These are phyloP conservation scores for Rhododendron griersonianum DNA, from an alignment of 148 eudicot species.

Conservation along the genomic window DNA sequence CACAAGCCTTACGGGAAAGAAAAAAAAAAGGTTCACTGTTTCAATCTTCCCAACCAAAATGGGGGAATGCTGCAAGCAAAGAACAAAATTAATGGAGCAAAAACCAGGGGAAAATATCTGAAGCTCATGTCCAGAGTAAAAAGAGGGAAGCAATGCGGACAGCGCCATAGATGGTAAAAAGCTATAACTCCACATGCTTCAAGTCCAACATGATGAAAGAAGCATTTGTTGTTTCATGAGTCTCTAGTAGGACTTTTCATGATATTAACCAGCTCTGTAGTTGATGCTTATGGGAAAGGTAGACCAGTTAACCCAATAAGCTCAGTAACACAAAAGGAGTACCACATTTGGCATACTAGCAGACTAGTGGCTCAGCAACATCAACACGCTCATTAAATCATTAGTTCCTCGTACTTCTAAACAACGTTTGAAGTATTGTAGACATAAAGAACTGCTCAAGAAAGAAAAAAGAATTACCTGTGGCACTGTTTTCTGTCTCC, in stretches of 20 bases:
- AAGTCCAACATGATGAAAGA: neutral
- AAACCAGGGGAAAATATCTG: neutral
- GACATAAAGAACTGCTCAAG: neutral
- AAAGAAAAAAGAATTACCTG: conserved; percentile 43
- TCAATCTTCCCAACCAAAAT: neutral
- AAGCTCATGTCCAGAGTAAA: neutral
- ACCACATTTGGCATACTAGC: neutral
- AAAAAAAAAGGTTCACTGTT: neutral
- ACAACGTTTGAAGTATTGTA: neutral
- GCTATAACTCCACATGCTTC: neutral
- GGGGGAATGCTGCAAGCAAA: neutral
- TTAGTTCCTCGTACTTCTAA: neutral
- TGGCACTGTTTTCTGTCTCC: conserved; percentile 64
- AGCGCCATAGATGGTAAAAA: neutral
- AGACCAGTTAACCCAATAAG: neutral
- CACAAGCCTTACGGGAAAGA: neutral
- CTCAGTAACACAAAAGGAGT: neutral
- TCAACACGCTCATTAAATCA: neutral
- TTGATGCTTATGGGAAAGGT: neutral
- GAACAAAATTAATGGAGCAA: neutral
- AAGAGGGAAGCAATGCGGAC: neutral
- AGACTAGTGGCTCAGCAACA: neutral
- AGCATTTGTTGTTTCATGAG: neutral
- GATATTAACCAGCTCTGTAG: neutral
- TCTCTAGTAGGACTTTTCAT: neutral